A percentile compares a stretch with the other conserved stretches of the same genome.
These are phyloP conservation scores for Cymodocea nodosa DNA, from an alignment of 116 monocot species.

Conservation along the genomic window DNA sequence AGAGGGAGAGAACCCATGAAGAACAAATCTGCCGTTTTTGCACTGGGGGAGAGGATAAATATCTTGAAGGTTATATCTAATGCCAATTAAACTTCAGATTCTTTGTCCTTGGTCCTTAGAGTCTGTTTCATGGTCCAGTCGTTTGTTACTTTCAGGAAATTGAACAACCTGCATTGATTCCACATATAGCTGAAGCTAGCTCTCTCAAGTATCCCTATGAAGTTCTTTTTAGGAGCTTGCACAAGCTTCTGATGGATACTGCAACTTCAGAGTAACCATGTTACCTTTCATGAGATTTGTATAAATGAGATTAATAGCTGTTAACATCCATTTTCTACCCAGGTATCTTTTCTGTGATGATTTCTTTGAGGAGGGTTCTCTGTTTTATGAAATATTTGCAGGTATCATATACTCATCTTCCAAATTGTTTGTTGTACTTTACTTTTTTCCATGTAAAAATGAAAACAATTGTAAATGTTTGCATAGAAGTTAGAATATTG, in stretches of 20 bases:
- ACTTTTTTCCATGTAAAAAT: too few species aligned
- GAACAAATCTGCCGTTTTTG: constrained; percentile 88
- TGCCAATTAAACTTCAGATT: neutral
- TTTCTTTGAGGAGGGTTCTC: constrained; percentile 92
- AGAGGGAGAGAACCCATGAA: constrained; percentile 83
- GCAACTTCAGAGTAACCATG: constrained; percentile 84
- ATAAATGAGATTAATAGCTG: neutral
- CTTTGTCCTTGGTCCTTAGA: neutral
- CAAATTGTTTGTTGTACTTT: neutral
- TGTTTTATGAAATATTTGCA: constrained; percentile 95
- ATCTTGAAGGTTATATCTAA: constrained; percentile 58
- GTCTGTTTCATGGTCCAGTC: neutral
- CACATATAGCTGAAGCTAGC: constrained; percentile 98
- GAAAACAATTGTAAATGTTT: too few species aligned
- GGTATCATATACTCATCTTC: constrained; percentile 24
- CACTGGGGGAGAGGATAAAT: constrained; percentile 90
- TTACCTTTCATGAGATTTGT: constrained; percentile 7
- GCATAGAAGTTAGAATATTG: too few species aligned
- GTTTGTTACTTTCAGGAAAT: constrained; percentile 51
- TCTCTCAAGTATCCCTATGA: constrained; percentile 93
- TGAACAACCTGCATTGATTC: constrained; percentile 97
- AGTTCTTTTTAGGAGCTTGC: constrained; percentile 95
- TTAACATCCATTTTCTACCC: constrained; percentile 2
- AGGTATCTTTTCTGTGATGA: constrained; percentile 97
- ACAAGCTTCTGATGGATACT: constrained; percentile 98